Evolutionary conservation across 75 land plant species (phyloP), one percentile per base, ranked within the genome.

Genomic region (Adiantum capillusveneris): DNA sequence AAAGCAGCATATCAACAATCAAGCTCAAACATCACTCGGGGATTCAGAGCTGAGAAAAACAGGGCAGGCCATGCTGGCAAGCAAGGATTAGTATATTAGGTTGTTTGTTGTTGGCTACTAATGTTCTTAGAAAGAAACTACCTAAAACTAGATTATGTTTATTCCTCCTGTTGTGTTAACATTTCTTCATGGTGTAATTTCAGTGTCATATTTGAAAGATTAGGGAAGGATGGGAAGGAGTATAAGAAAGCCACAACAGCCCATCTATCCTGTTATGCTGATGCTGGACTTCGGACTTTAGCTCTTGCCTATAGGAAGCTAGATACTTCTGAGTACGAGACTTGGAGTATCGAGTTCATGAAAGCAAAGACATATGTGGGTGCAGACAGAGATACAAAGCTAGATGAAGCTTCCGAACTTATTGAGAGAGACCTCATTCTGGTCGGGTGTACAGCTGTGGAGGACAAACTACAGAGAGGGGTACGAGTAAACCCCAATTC

Each of bases 401-500:
- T 80, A 31, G 86, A 86, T 41, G 39, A 39, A 41, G 68, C 70
- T 5, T 60, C 90, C 22, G 81, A 87, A 44, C 22, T 68, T 63
- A 79, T 84, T 25, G 92, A 84, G 54, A 76, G 37, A 57, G 88
- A 81, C 0, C 44, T 87, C 31, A 72, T 80, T 56, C 82, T 87
- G 57, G 75, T 87, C 37, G 92, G 92, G 29, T 80, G 78, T 39
- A 84, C 84, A 25, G 87, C 88, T 43, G 92, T 87, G 13, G 92
- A 87, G 61, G 87, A 84, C 62, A 87, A 87, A 59, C 46, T 87
- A 28, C 87, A 87, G 54, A 70, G 71, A 62, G 89, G 95, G 75
- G 87, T 87, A 65, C n/a, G 71, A 1, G 34, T 27, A 29, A 6
- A 27, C 11, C 34, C 19, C 1, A 12, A 25, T 17, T 63, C 9